Evolutionary conservation across 2,329 filamentous ascomycete species (phyloP), one percentile per base, ranked within the genome.

Genomic region (Arthrobotrys sinensis): DNA sequence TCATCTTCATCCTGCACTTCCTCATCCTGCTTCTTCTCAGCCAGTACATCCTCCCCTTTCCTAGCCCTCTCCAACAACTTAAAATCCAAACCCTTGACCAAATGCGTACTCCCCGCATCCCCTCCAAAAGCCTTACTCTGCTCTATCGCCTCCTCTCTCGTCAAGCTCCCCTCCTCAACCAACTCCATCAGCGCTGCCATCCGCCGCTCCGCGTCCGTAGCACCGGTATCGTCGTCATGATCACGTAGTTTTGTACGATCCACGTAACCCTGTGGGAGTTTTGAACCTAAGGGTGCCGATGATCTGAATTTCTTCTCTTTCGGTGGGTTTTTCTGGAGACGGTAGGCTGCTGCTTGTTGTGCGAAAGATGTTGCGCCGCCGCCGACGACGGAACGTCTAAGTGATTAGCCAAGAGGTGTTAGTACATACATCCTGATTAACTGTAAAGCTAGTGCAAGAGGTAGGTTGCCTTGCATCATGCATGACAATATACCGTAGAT

Each of bases 21-120:
- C 6, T 85, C 82, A 8, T 84, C 82, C 2, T 24, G 81, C 71
- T 1, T 82, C 80, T 34, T 80, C 66, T 19, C 57, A 68, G 77
- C 69, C 65, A 84, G 83, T 0, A 93, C 87, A 84, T 94, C 86
- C 83, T 94, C 92, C 46, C 92, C 92, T 69, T 87, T 88, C 77
- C 88, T 88, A 76, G 92, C 88, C 80, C 90, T 87, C 83, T 92
- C 89, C 32, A 94, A 86, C 11, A 98, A 86, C 83, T 92, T 92
- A 83, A 93, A 92, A 84, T 99, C 96, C 62, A 99, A 85, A 0
- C 96, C 96, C 83, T 97, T 98, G 57, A 98, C 91, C 80, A 97
- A 85, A 86, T 97, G 93, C 12, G 94, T 97, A 81, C 90, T 93
- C 12, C 86, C 86, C 21, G 94, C 85, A 83, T 97, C 92, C 6